Base-by-base conservation (phyloP, 768 basidiomycete species). In the Tylopilus sp. region DNA sequence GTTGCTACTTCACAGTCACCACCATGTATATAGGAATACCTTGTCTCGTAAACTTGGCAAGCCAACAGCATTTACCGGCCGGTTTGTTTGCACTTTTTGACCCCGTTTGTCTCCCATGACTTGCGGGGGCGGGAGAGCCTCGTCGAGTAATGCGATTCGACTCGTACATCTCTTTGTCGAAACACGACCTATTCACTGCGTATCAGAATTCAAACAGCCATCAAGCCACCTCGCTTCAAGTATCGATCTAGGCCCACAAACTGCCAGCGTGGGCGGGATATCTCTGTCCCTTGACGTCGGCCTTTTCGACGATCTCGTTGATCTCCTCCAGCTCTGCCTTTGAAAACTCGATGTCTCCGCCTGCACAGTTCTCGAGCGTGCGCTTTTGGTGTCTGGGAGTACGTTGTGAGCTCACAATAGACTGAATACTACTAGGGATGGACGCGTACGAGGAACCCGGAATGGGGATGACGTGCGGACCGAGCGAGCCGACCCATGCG, bases 401-500 rank as follows among this genome's bases (percentile, higher is more conserved):
- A 14, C 2, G 5, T 17, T 4, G 21, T 54, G 44, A 47, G 52
- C 8, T 43, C 42, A 11, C 6, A 25, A 26, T 16, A 16, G 16
- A 26, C 6, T 13, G n/a, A n/a, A n/a, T 5, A 26, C 12, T 12
- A 34, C 1, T 3, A 14, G 11, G 9, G 30, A 29, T 13, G 16
- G 13, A 28, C 2, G 36, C 71, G 50, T 60, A 75, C 73, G 72
- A 74, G 10, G 75, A 77, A 16, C 81, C 80, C 9, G 79, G 79
- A 34, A 82, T 71, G 1, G 80, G 80, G 50, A 83, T 75, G 37
- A 79, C 73, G 59, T 76, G 71, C 2, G 65, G 45, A 3, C 77
- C 74, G 3, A 73, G 66, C 0, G 73, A 64, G 16, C 58, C 48
- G 3, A 78, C 76, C 78, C 77, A 79, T 13, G 70, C 76, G 26